phyloP scores from a whole-genome alignment of 2,329 filamentous ascomycete genomes.

The Claviceps quebecensis region DNA sequence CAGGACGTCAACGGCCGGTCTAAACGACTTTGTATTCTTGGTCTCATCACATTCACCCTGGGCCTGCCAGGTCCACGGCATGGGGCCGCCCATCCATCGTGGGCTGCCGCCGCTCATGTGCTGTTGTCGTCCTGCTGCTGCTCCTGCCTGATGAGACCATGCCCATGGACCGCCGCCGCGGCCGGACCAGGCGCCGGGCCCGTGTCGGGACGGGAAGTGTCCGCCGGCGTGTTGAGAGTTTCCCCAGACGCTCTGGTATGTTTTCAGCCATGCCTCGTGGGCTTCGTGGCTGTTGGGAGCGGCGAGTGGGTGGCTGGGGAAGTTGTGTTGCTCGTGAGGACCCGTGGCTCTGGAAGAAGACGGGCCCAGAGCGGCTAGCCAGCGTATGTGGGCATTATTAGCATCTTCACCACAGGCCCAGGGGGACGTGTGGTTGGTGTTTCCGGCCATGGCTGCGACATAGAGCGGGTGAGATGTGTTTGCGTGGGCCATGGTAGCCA shows the following conservation, averaged over 20 bases:
- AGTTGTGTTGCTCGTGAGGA: not conserved
- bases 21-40: not conserved
- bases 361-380: not conserved
- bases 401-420: not conserved
- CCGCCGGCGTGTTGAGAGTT: not conserved
- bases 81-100: not conserved
- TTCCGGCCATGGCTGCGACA: not conserved
- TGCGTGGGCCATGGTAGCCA: not conserved
- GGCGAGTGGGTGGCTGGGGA: not conserved
- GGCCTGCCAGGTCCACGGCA: not conserved
- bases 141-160: not conserved
- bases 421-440: not conserved
- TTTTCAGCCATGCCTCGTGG: not conserved
- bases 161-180: too few species aligned
- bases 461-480: not conserved
- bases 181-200: not conserved
- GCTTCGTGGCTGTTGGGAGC: not conserved
- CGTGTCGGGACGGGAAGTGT: not conserved
- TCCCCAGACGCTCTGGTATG: not conserved
- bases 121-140: not conserved
- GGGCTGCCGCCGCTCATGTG: not conserved
- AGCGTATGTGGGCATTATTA: not conserved
- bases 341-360: not conserved
- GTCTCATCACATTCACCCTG: not conserved
- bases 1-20: not conserved